Conservation (phyloP, 495 filamentous ascomycete species). For the Daldinia decipiens region DNA sequence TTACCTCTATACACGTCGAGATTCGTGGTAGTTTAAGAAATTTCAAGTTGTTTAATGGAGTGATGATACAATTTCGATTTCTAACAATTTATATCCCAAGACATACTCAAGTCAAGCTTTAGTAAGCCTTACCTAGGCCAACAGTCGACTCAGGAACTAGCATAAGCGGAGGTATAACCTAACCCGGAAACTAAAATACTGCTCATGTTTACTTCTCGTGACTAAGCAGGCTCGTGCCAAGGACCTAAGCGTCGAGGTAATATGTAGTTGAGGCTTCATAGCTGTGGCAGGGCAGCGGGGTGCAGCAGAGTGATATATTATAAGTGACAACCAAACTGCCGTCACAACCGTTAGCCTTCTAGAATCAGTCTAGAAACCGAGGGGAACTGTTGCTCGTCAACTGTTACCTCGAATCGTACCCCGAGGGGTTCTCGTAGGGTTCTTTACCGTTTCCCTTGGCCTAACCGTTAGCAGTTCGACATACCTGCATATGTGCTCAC, state of each 20-base stretch:
- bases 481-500: background rate
- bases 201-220: background rate
- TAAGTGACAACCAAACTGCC: background rate
- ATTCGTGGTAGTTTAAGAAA: background rate
- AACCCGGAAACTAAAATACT: background rate
- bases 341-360: background rate
- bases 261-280: background rate
- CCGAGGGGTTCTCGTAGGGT: conserved; percentile 8
- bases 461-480: background rate
- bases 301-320: background rate
- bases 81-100: background rate
- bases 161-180: background rate
- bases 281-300: background rate
- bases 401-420: background rate
- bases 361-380: background rate
- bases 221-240: background rate
- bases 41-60: background rate
- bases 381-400: background rate
- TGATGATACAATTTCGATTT: background rate
- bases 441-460: background rate
- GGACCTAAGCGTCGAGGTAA: background rate
- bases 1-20: background rate
- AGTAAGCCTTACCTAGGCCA: background rate
- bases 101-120: background rate
- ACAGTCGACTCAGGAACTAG: background rate